These are phyloP conservation scores for Sphaceloma murrayae DNA, from an alignment of 2,329 filamentous ascomycete genomes.

Conservation along the genomic window DNA sequence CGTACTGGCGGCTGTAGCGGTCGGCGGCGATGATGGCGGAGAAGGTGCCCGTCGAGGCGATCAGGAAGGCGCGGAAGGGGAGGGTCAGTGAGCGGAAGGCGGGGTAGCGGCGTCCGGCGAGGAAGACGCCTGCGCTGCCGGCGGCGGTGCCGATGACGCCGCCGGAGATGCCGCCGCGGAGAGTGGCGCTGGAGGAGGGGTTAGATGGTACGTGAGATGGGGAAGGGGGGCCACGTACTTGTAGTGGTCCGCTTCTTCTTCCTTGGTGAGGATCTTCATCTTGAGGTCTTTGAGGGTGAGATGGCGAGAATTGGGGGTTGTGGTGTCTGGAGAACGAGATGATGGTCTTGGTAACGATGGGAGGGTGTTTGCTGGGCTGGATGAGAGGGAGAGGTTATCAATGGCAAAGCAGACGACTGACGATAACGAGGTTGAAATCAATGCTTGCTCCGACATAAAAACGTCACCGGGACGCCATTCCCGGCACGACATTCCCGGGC, in stretches of 20 bases:
- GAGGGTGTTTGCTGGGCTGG: background rate
- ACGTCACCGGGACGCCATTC: too few relatives aligned
- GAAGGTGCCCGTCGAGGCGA: constrained; percentile 74
- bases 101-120: constrained; percentile 60
- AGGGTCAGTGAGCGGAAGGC: constrained; percentile 74
- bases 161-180: constrained; percentile 70
- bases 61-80: constrained; percentile 83
- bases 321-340: background rate
- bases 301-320: background rate
- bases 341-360: too few relatives aligned
- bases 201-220: constrained; percentile 14
- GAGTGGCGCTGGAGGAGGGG: constrained; percentile 47
- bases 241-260: constrained; percentile 86
- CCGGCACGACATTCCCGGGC: too few relatives aligned
- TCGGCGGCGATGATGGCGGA: constrained; percentile 76
- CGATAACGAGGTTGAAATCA: too few relatives aligned
- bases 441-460: too few relatives aligned
- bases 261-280: constrained; percentile 94
- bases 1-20: constrained; percentile 59
- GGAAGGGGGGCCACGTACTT: constrained; percentile 36
- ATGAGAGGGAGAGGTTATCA: too few relatives aligned
- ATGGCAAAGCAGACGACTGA: too few relatives aligned
- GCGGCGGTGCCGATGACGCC: constrained; percentile 56
- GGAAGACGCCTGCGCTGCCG: constrained; percentile 58
- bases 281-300: constrained; percentile 24